These are phyloP conservation scores for Lactarius akahatsu DNA, from an alignment of 768 basidiomycete species.

Conservation along the genomic window DNA sequence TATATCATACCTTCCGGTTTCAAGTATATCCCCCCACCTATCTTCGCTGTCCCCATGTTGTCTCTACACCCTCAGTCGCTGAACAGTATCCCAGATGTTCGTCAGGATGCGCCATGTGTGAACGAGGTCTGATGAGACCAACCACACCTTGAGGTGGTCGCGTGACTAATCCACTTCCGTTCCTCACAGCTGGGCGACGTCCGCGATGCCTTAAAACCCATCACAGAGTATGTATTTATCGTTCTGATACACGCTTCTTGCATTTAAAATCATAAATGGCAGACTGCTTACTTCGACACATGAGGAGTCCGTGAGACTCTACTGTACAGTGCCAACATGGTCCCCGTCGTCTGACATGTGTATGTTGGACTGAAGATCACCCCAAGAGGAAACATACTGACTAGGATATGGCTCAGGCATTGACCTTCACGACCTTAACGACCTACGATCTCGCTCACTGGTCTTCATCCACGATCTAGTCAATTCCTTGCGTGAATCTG, in stretches of 20 bases:
- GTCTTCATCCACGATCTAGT: slow-evolving; percentile 63
- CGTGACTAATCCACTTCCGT: slow-evolving; percentile 17
- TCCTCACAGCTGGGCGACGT: slow-evolving; percentile 49
- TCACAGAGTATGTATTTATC: slow-evolving; percentile 50
- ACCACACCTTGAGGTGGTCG: slow-evolving; percentile 3
- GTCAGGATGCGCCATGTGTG: slow-evolving; percentile 6
- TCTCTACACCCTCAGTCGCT: slow-evolving; percentile 15
- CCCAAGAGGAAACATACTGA: slow-evolving; percentile 4
- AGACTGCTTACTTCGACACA: slow-evolving; percentile 53
- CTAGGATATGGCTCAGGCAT: slow-evolving; percentile 41
- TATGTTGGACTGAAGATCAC: slow-evolving; percentile 36
- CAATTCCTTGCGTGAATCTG: slow-evolving; percentile 56
- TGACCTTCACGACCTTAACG: slow-evolving; percentile 69
- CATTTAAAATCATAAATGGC: slow-evolving; percentile 9
- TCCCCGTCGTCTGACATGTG: slow-evolving; percentile 56
- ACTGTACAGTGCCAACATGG: slow-evolving; percentile 71
- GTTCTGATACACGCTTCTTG: slow-evolving; percentile 3
- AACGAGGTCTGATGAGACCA: slow-evolving; percentile 23
- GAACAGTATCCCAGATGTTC: not conserved
- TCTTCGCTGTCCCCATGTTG: slow-evolving; percentile 11
- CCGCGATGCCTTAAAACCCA: slow-evolving; percentile 58
- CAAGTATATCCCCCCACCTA: not conserved
- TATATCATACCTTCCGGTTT: slow-evolving; percentile 1
- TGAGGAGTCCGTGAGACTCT: slow-evolving; percentile 48
- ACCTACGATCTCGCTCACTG: slow-evolving; percentile 59